Evolutionary conservation across 2,329 filamentous ascomycete species (phyloP).

Genomic region (Fonsecaea pugnacius): DNA sequence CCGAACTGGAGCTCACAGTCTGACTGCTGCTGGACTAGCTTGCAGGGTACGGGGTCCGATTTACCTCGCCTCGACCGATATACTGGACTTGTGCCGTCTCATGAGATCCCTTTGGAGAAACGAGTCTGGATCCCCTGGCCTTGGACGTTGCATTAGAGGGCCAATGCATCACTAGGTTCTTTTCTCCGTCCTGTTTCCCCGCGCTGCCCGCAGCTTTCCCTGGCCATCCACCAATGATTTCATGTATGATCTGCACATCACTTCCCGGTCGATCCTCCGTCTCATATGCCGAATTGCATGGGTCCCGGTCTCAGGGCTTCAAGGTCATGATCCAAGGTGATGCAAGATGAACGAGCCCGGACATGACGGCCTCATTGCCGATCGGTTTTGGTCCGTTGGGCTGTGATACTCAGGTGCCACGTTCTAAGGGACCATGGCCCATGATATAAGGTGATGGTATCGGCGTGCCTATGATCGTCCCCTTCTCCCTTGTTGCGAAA

Average conservation of each 20-base stretch:
- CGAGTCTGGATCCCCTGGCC: neutral
- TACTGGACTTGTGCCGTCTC: neutral
- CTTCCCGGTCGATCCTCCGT: neutral
- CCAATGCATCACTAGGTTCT: neutral
- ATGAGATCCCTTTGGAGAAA: neutral
- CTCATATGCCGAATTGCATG: slow-evolving; percentile 1
- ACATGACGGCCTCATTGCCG: slow-evolving; percentile 17
- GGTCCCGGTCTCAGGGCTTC: neutral
- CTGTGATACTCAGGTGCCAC: neutral
- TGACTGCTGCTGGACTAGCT: neutral
- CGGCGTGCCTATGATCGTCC: neutral
- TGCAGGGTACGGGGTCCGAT: neutral
- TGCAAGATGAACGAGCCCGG: slow-evolving; percentile 14
- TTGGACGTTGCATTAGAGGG: neutral
- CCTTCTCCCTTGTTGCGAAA: neutral
- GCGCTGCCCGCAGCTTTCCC: neutral
- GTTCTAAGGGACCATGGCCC: neutral
- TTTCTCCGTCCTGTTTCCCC: neutral
- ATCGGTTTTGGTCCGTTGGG: slow-evolving; percentile 8
- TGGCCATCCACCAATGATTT: neutral
- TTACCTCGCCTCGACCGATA: neutral
- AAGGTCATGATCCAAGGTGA: neutral
- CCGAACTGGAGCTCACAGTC: neutral
- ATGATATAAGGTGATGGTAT: neutral
- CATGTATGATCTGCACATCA: neutral